Percentiles rank a stretch among this genome's conserved stretches.
Conservation (phyloP, 805 yeast species). For the Candida hispaniensis region DNA sequence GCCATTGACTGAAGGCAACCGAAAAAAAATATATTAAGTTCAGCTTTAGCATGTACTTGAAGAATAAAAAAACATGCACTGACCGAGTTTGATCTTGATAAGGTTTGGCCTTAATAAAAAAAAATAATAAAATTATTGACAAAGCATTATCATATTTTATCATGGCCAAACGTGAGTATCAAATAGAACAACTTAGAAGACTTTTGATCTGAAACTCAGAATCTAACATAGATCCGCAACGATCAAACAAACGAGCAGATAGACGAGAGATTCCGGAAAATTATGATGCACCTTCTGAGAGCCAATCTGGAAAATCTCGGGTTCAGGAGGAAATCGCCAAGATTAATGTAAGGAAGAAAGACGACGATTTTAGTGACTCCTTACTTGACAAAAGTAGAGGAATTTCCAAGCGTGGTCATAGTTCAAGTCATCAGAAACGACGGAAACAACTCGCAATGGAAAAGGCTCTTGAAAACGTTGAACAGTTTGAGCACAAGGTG, state of each 20-base stretch:
- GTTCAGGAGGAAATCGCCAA: slow-evolving; percentile 14
- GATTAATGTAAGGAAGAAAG: slow-evolving; percentile 13
- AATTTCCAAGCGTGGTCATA: slow-evolving; percentile 12
- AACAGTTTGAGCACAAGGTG: slow-evolving; percentile 13
- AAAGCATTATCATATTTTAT: too few species aligned
- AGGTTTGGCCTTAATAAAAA: too few species aligned
- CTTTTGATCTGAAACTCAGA: too few species aligned
- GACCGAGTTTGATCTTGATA: too few species aligned
- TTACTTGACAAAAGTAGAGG: slow-evolving; percentile 9
- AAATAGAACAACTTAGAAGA: too few species aligned
- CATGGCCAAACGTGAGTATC: too few species aligned
- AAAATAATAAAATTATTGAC: too few species aligned
- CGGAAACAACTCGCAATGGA: slow-evolving; percentile 10
- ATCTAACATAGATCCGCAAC: too few species aligned
- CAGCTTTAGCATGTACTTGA: too few species aligned
- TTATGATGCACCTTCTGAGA: slow-evolving; percentile 2
- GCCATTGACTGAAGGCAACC: too few species aligned
- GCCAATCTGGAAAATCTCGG: slow-evolving; percentile 12
- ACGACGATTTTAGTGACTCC: slow-evolving; percentile 13
- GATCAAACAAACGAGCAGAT: slow-evolving; percentile 13
- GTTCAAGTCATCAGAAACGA: slow-evolving; percentile 5
- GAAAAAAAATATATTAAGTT: too few species aligned
- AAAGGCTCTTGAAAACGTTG: slow-evolving; percentile 11
- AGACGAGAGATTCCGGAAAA: slow-evolving; percentile 15
- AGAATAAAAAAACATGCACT: too few species aligned